phyloP scores from a whole-genome alignment of 352 stramenopile species.

The Globisporangium parvum region DNA sequence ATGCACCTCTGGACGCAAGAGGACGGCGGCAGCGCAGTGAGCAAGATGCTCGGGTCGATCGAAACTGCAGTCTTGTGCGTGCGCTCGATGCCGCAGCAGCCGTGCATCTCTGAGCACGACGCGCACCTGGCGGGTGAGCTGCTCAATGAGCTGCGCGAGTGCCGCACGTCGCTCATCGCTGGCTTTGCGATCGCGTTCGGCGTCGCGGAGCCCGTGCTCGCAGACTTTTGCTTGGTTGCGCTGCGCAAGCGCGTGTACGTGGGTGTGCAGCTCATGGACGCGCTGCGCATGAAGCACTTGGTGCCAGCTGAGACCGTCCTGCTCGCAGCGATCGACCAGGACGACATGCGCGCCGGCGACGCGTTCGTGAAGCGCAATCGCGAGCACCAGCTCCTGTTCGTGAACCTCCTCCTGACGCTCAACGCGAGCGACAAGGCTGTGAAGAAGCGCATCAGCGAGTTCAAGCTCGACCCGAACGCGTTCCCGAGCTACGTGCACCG shows the following conservation, averaged over 20 bases:
- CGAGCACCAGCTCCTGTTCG: slow-evolving; percentile 32
- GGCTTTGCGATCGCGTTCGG: slow-evolving; percentile 39
- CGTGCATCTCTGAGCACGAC: slow-evolving; percentile 20
- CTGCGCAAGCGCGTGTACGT: slow-evolving; percentile 20
- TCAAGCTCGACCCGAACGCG: slow-evolving; percentile 40
- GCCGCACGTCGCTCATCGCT: slow-evolving; percentile 26
- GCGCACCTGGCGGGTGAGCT: slow-evolving; percentile 37
- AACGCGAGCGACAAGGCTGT: slow-evolving; percentile 57
- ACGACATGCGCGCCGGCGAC: slow-evolving; percentile 54
- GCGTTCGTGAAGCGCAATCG: slow-evolving; percentile 34
- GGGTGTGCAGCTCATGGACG: slow-evolving; percentile 44
- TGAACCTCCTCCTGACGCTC: slow-evolving; percentile 44
- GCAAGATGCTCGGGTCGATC: slow-evolving; percentile 8
- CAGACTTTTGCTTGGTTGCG: slow-evolving; percentile 22
- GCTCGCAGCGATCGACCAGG: slow-evolving; percentile 32
- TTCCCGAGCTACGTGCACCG: slow-evolving; percentile 61
- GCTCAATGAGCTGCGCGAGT: slow-evolving; percentile 29
- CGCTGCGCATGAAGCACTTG: slow-evolving; percentile 33
- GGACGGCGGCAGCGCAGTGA: neutral
- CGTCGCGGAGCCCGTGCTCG: slow-evolving; percentile 22
- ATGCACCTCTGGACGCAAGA: slow-evolving; percentile 19
- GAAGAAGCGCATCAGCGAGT: slow-evolving; percentile 58
- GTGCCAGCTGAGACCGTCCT: slow-evolving; percentile 36
- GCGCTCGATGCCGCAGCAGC: slow-evolving; percentile 8
- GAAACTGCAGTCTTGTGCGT: slow-evolving; percentile 18